These are phyloP conservation scores for Magnolia changhungtana DNA, from an alignment of 164 flowering plant genomes.

Conservation along the genomic window DNA sequence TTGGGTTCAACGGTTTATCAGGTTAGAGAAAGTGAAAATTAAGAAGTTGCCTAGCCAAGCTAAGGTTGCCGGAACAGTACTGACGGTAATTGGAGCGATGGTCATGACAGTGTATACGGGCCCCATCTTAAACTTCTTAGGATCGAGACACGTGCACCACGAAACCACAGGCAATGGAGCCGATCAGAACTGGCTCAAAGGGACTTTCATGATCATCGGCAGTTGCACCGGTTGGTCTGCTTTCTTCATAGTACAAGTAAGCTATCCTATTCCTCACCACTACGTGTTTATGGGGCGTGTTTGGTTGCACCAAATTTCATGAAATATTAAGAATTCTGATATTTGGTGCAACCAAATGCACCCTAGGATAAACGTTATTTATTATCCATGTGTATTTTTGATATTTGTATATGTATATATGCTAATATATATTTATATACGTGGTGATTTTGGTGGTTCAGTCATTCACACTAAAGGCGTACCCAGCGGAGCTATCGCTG, in stretches of 20 bases:
- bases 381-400: too few relatives aligned
- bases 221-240: conserved; percentile 63
- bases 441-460: conserved; percentile 15
- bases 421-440: not conserved
- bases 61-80: conserved; percentile 63
- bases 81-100: conserved; percentile 77
- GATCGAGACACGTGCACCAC: conserved; percentile 19
- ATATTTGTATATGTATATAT: too few relatives aligned
- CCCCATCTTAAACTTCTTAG: conserved; percentile 48
- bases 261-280: not conserved
- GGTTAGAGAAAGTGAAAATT: conserved; percentile 67
- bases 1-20: conserved; percentile 13
- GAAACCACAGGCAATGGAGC: conserved; percentile 3
- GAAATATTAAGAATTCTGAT: too few relatives aligned
- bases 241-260: conserved; percentile 78
- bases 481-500: conserved; percentile 84
- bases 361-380: too few relatives aligned
- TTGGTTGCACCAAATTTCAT: too few relatives aligned
- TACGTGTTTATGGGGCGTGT: not conserved
- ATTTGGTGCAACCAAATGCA: too few relatives aligned
- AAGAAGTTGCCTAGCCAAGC: conserved; percentile 55
- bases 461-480: conserved; percentile 65
- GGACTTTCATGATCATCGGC: conserved; percentile 58
- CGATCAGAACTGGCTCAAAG: conserved; percentile 43
- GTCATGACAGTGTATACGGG: conserved; percentile 91